phyloP scores from a whole-genome alignment of 164 flowering plant genomes.

The Cinnamomum micranthum region DNA sequence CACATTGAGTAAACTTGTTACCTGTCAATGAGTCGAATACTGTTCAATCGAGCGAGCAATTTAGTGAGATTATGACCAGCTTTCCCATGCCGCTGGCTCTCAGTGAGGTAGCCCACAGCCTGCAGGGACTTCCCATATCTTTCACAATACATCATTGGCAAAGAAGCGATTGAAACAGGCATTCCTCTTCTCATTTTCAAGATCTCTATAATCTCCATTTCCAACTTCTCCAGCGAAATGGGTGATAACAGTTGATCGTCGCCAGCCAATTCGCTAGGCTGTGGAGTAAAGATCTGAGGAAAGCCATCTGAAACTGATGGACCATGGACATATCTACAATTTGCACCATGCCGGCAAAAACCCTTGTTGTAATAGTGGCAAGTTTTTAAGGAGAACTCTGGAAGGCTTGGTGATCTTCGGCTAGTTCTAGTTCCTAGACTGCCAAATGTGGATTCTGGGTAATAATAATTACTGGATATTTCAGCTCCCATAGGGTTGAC shows the following conservation, averaged over 20 bases:
- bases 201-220: slow-evolving; percentile 66
- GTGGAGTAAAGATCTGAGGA: slow-evolving; percentile 30
- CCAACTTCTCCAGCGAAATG: slow-evolving; percentile 70
- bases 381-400: slow-evolving; percentile 43
- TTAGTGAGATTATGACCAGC: slow-evolving; percentile 84
- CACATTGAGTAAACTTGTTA: slow-evolving; percentile 9
- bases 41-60: slow-evolving; percentile 75
- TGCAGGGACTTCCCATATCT: slow-evolving; percentile 69
- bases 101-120: slow-evolving; percentile 87
- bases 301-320: slow-evolving; percentile 37
- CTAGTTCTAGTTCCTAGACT: slow-evolving; percentile 26
- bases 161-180: slow-evolving; percentile 83
- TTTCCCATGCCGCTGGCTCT: slow-evolving; percentile 91
- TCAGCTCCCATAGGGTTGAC: slow-evolving; percentile 18
- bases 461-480: slow-evolving; percentile 27
- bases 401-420: slow-evolving; percentile 30
- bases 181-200: slow-evolving; percentile 58
- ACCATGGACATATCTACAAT: slow-evolving; percentile 71
- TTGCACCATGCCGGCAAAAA: slow-evolving; percentile 74
- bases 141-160: slow-evolving; percentile 78
- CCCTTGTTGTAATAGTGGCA: slow-evolving; percentile 80
- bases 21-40: slow-evolving; percentile 78
- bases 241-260: slow-evolving; percentile 57
- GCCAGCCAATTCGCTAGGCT: slow-evolving; percentile 22
- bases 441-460: slow-evolving; percentile 36